Base-by-base conservation (phyloP, 768 basidiomycete genomes). In the Cubamyces lactineus region DNA sequence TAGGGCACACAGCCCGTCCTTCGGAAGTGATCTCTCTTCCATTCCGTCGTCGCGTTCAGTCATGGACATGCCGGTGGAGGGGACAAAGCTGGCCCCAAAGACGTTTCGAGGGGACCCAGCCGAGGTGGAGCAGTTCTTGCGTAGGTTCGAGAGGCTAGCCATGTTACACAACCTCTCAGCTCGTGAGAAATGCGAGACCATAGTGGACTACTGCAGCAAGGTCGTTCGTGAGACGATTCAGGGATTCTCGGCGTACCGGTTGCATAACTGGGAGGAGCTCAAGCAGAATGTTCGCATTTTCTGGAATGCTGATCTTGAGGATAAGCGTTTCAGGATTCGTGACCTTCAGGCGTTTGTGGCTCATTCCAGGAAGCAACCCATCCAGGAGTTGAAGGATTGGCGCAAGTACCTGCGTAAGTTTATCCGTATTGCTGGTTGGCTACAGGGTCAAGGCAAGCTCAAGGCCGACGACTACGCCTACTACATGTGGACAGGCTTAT, bases 81-180 rank as follows among this genome's bases (percentile, higher is more conserved):
- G 65, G 45, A 23, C 54, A 5, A 65, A 61, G 38, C 57, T 57
- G 2, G 66, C 67, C 1, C 70, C 70, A 13, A 66, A 63, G 55
- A 65, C 49, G 7, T 69, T 70, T 50, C 59, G 56, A 45, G 70
- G 70, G 1, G 60, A 66, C 12, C 53, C 64, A 52, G 43, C 67
- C 1, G 65, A 68, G n/a, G 62, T 70, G 1, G 42, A 62, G 1
- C 46, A 17, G 3, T 70, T 70, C 60, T 28, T 70, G 17, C 34
- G 54, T 2, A 58, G 60, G 54, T 67, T 62, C 50, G 65, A 67
- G 24, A 42, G 43, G n/a, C 57, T 68, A 1, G 50, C 64, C 7
- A 19, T 38, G 2, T 52, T 62, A 23, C 53, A 59, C 38, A 38
- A 53, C 17, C 46, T 70, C 12, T 51, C 47, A 1, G 48, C 59